Evolutionary conservation across 805 yeast genomes (phyloP).

Genomic region (Blastobotrys americana): DNA sequence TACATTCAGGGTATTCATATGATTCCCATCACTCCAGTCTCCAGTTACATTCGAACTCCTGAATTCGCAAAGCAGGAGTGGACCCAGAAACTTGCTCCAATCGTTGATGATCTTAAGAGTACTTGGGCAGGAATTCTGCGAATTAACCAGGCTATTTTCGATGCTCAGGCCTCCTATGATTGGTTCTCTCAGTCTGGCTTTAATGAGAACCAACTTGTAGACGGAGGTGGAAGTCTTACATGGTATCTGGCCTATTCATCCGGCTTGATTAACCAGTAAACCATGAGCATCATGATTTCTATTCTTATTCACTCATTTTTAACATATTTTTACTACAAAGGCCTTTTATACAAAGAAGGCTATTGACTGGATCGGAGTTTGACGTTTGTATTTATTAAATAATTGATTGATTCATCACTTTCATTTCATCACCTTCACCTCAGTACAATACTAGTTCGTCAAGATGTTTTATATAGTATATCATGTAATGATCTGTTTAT

Average conservation of each 20-base stretch:
- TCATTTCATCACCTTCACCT: not conserved
- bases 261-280: slow-evolving; percentile 15
- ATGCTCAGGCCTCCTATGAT: slow-evolving; percentile 55
- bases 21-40: slow-evolving; percentile 64
- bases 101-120: slow-evolving; percentile 40
- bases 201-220: slow-evolving; percentile 46
- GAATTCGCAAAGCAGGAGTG: slow-evolving; percentile 51
- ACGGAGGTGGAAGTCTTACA: slow-evolving; percentile 78
- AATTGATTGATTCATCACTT: not conserved
- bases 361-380: too few relatives aligned
- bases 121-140: slow-evolving; percentile 64
- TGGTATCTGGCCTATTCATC: slow-evolving; percentile 79
- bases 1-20: slow-evolving; percentile 77
- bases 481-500: too few relatives aligned
- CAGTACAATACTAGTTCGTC: too few relatives aligned
- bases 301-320: not conserved
- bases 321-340: too few relatives aligned
- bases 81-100: slow-evolving; percentile 41
- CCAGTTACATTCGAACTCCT: slow-evolving; percentile 47
- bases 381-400: not conserved
- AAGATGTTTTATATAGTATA: too few relatives aligned
- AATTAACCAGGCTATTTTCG: slow-evolving; percentile 65
- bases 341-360: too few relatives aligned
- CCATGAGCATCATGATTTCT: not conserved
- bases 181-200: slow-evolving; percentile 55